A percentile compares a stretch with the other conserved stretches of the same genome.
These are phyloP conservation scores for Xylaria castorea DNA, from an alignment of 495 filamentous ascomycete genomes.

Conservation along the genomic window DNA sequence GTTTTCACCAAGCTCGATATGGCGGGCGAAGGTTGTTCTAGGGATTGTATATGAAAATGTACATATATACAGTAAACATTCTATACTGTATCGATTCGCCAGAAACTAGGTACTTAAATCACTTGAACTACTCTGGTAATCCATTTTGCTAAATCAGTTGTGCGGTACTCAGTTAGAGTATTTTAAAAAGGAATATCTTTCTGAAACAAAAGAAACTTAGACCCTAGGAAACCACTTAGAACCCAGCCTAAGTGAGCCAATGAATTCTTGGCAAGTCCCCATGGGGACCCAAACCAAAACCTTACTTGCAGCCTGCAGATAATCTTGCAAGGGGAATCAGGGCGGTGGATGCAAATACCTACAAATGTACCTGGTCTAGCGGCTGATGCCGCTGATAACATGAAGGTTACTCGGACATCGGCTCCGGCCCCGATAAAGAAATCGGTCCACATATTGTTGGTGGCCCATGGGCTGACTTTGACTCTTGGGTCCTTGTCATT, in stretches of 20 bases:
- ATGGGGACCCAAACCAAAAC: neutral
- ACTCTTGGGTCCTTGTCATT: neutral
- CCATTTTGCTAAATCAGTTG: too few relatives aligned
- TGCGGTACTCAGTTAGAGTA: too few relatives aligned
- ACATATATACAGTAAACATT: too few relatives aligned
- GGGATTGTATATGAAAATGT: too few relatives aligned
- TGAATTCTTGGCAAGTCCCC: neutral
- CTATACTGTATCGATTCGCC: too few relatives aligned
- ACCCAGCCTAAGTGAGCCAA: neutral
- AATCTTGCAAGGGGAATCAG: neutral
- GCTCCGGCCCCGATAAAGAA: neutral
- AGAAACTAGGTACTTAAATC: too few relatives aligned
- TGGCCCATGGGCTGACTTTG: neutral
- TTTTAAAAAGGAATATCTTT: neutral
- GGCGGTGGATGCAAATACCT: neutral
- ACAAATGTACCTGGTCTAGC: neutral
- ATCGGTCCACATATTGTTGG: neutral
- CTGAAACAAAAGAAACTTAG: too few relatives aligned
- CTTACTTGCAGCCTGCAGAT: neutral
- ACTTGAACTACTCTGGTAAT: too few relatives aligned
- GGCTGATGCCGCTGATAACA: neutral
- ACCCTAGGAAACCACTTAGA: neutral
- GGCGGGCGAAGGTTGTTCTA: too few relatives aligned
- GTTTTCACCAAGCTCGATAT: too few relatives aligned
- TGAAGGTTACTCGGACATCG: neutral